Base-by-base conservation (phyloP, 1,284 basidiomycete species). In the Acaromyces ingoldii region DNA sequence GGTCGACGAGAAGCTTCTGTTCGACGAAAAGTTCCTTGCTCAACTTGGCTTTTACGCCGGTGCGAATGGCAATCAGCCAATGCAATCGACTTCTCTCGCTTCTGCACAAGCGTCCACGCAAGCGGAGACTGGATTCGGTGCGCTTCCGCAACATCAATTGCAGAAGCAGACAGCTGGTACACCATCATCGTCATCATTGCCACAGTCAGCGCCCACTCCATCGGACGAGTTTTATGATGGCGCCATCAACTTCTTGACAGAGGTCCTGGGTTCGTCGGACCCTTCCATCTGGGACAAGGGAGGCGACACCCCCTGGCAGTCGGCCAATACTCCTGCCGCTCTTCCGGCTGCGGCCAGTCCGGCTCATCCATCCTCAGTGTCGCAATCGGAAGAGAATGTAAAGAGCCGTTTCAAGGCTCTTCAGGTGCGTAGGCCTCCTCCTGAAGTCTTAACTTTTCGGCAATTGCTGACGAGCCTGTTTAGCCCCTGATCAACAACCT, bases 171-270 rank as follows among this genome's bases (percentile, higher is more conserved):
- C n/a, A n/a, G n/a, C n/a, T n/a, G n/a, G n/a, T n/a, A n/a, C 38
- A 7, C 17, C 38, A 17, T 13, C 21, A 7, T 40, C 21, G 21
- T 7, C 38, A 9, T 17, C 38, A 7, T 9, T 40, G 38, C 38
- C 42, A 26, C 26, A 17, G 19, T 22, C 42, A 31, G 42, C 42
- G 13, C 26, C 42, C 6, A 45, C 42, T 3, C 42, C 42, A 4
- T 45, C 42, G 5, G 34, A 45, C 34, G 42, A 45, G 42, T 45
- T 45, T 31, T 45, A 45, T 22, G 42, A 45, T 45, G 42, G 42
- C 6, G 42, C 42, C 19, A 45, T 45, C 22, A 45, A 45, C 25
- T 45, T 45, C 24, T 45, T 45, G 42, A 45, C 42, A 3, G 42
- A 45, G 15, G 25, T 45, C 4, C 24, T 45, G 22, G 42, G 42